Evolutionary conservation across 495 filamentous ascomycete genomes (phyloP).

Genomic region (Jackrogersella minutella): DNA sequence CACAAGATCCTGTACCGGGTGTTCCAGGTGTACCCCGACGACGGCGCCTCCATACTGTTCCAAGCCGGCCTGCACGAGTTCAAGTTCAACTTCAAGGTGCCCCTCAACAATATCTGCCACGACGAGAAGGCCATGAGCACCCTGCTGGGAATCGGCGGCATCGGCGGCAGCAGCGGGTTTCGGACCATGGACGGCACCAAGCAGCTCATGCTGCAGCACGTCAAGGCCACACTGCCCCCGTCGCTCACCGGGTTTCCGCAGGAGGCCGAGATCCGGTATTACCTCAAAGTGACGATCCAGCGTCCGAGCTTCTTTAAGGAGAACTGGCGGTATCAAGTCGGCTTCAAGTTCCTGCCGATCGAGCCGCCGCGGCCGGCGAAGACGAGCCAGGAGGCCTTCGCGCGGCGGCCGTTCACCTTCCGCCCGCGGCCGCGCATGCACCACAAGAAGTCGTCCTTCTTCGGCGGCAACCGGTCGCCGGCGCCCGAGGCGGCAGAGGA

Average conservation of each 20-base stretch:
- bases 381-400: constrained; percentile 80
- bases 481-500: constrained; percentile 7
- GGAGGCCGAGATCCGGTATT: constrained; percentile 90
- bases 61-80: constrained; percentile 84
- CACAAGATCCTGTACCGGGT: constrained; percentile 73
- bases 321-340: constrained; percentile 70
- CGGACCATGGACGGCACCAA: constrained; percentile 60
- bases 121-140: constrained; percentile 56
- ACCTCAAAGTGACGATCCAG: constrained; percentile 88
- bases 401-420: constrained; percentile 82
- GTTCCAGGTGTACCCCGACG: constrained; percentile 78
- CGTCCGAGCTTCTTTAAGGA: constrained; percentile 84
- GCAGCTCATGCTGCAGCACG: constrained; percentile 68
- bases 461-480: constrained; percentile 48
- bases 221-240: constrained; percentile 87
- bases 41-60: constrained; percentile 69
- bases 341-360: constrained; percentile 88
- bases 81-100: constrained; percentile 90
- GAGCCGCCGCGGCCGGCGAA: constrained; percentile 79
- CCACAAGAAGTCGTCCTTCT: constrained; percentile 57
- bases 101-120: constrained; percentile 89
- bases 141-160: constrained; percentile 52
- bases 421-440: constrained; percentile 45
- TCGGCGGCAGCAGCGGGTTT: constrained; percentile 51
- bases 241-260: constrained; percentile 82